Evolutionary conservation across 176 grass and related monocot genomes (phyloP).

Genomic region (Hyparrhenia diplandra): DNA sequence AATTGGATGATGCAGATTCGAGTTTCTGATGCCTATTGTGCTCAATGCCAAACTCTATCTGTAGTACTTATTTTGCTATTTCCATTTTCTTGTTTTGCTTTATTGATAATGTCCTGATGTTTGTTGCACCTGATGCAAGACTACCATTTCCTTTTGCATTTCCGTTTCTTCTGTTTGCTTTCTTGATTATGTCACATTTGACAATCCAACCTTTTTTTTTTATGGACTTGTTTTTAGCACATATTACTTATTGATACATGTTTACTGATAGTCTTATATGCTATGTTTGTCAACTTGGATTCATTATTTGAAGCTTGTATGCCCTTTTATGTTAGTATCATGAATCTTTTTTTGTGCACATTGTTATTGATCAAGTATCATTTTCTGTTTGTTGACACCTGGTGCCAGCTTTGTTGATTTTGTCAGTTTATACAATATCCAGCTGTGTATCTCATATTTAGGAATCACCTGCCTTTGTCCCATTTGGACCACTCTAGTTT

Average conservation of each 20-base stretch:
- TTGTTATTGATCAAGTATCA: neutral
- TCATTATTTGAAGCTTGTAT: neutral
- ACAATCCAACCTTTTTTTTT: neutral
- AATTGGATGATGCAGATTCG: conserved; percentile 78
- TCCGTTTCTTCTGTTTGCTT: neutral
- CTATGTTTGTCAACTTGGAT: neutral
- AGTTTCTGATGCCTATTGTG: conserved; percentile 70
- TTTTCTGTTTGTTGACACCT: neutral
- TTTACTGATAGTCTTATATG: neutral
- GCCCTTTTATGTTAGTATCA: too few species aligned
- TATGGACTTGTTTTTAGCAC: too few species aligned
- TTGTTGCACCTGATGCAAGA: neutral
- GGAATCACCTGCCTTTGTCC: neutral
- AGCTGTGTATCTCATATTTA: neutral
- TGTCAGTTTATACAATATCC: neutral
- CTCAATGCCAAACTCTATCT: conserved; percentile 3
- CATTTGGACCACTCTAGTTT: neutral
- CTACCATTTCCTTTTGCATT: too few species aligned
- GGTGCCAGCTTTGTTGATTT: neutral
- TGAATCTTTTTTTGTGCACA: neutral
- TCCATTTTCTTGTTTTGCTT: neutral
- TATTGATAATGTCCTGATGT: conserved; percentile 1
- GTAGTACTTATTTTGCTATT: neutral
- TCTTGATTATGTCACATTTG: neutral
- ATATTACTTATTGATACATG: neutral